phyloP scores from a whole-genome alignment of 2,329 filamentous ascomycete species.

The Phaeosphaeriaceae sp. region DNA sequence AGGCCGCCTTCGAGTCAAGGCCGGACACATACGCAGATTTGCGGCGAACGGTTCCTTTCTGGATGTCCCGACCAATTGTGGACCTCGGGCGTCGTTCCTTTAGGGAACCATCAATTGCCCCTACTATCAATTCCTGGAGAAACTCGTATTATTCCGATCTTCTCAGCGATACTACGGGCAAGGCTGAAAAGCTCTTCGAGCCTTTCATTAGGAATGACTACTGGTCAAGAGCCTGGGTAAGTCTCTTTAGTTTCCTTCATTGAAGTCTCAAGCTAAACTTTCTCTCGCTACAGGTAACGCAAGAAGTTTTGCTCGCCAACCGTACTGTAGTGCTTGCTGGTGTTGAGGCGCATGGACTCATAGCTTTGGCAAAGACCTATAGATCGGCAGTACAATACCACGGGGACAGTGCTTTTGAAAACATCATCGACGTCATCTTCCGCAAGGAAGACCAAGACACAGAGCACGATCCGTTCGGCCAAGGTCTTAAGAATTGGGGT shows the following conservation, averaged over 20 bases:
- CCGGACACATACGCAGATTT: background rate
- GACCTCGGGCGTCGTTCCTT: background rate
- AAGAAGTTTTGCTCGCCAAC: conserved; percentile 11
- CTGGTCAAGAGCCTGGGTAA: conserved; percentile 12
- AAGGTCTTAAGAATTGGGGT: conserved; percentile 4
- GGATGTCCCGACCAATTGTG: background rate
- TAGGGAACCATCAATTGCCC: background rate
- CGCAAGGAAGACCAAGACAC: background rate
- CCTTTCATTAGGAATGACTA: conserved; percentile 3
- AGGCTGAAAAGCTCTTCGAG: conserved; percentile 7
- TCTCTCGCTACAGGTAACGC: conserved; percentile 11
- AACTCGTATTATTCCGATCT: background rate
- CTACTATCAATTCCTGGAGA: background rate
- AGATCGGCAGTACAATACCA: background rate
- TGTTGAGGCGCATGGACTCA: background rate
- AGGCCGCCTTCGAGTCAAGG: background rate
- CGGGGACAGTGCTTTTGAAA: conserved; percentile 4
- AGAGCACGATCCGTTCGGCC: background rate
- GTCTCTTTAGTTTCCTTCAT: background rate
- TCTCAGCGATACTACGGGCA: conserved; percentile 3
- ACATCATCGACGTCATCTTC: conserved; percentile 4
- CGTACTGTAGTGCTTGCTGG: conserved; percentile 4
- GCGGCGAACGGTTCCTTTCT: background rate
- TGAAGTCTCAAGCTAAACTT: background rate
- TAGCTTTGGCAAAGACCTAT: background rate